Base-by-base conservation (phyloP, 2,329 filamentous ascomycete genomes). In the Ophiostoma sp. region DNA sequence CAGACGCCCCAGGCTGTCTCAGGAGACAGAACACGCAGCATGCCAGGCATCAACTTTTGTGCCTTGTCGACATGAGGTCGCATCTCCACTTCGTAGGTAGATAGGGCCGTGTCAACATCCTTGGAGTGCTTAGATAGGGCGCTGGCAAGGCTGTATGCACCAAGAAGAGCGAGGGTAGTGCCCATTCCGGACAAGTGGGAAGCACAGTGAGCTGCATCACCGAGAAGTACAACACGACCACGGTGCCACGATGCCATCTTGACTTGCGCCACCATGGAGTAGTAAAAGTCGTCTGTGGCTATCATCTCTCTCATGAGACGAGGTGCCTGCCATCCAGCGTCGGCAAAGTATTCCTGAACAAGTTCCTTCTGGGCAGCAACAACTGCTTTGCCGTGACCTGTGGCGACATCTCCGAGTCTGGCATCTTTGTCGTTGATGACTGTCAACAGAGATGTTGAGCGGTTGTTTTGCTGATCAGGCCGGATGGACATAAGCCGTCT, bases 61-160 rank as follows among this genome's bases (percentile, higher is more conserved):
- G 82, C 78, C 77, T 1, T 74, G 28, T 12, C 81, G 71, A 55
- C 79, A 76, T 12, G 74, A 0, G 75, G 75, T 28, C 78, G 74
- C 12, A 74, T 75, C 15, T 15, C 19, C 1, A 11, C 12, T 8
- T 63, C 69, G 9, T 71, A 71, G 7, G 33, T 15, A 2, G 22
- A 4, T 1, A 71, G 33, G 6, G 69, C 69, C 11, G 55, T 25
- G 0, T 42, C 25, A 15, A 63, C 3, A 11, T 71, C 55, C 7
- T 48, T 9, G 2, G 39, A 17, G 55, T 71, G 55, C 9, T 33
- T 17, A 0, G 74, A 72, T n/a, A 86, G 78, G 64, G 84, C 84
- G 2, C 86, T 85, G 0, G 86, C 87, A 0, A 89, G 81, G 0
- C 86, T 80, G 75, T 88, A 87, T 1, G 85, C 87, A 1, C 83